phyloP scores from a whole-genome alignment of 2,329 filamentous ascomycete species.

The Penicillium frequentans region DNA sequence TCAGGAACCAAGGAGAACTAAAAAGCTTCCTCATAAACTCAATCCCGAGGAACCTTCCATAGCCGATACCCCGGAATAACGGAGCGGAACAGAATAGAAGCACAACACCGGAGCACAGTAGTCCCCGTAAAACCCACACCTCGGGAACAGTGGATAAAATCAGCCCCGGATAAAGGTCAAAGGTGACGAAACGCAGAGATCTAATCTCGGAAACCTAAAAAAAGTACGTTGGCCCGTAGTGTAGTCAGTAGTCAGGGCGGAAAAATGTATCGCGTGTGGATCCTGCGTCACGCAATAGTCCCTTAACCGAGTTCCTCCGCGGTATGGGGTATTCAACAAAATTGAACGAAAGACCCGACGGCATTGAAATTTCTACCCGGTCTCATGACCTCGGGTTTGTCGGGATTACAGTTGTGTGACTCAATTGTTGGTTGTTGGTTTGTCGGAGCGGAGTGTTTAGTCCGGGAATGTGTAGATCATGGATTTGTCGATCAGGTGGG shows the following conservation, averaged over 20 bases:
- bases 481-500: constrained; percentile 3
- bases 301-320: constrained; percentile 1
- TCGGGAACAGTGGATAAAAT: not conserved
- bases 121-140: not conserved
- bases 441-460: not conserved
- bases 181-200: not conserved
- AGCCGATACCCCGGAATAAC: not conserved
- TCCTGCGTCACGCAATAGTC: constrained; percentile 1
- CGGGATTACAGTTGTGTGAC: not conserved
- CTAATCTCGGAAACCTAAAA: not conserved
- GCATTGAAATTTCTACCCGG: not conserved
- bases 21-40: not conserved
- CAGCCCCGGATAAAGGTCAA: not conserved
- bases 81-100: not conserved
- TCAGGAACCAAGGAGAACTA: not conserved
- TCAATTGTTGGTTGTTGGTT: not conserved
- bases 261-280: not conserved
- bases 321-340: not conserved
- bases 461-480: constrained; percentile 4
- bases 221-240: not conserved
- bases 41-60: not conserved
- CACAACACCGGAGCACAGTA: not conserved
- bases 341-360: not conserved
- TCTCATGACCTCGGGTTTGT: constrained; percentile 11
- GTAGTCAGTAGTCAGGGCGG: not conserved